Conservation (phyloP, 345 rosid species). For the Salix purpurea region DNA sequence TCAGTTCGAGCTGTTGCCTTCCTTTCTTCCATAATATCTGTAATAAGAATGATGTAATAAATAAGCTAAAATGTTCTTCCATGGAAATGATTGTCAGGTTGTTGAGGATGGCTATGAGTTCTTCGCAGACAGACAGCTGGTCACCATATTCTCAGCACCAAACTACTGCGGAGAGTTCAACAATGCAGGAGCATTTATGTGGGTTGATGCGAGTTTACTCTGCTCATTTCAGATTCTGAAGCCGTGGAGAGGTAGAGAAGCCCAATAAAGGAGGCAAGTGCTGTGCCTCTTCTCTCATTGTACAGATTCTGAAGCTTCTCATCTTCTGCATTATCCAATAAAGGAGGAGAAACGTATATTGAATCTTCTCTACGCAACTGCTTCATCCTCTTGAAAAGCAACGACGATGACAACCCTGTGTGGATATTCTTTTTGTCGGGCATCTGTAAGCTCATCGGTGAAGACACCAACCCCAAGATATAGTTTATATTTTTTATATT, state of each 20-base stretch:
- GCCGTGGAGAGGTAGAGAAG: constrained; percentile 8
- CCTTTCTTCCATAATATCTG: neutral
- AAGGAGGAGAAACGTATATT: neutral
- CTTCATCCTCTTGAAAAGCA: too few relatives aligned
- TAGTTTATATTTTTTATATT: too few relatives aligned
- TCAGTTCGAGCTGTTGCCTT: neutral
- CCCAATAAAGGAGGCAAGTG: neutral
- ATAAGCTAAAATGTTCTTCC: neutral
- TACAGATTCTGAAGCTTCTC: neutral
- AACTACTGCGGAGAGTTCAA: constrained; percentile 25
- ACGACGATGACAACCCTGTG: too few relatives aligned
- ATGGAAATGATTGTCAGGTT: constrained; percentile 1
- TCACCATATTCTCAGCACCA: constrained; percentile 19
- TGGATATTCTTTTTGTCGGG: neutral
- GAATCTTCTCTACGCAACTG: too few relatives aligned
- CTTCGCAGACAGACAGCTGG: constrained; percentile 25
- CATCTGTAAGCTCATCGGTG: neutral
- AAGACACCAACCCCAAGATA: too few relatives aligned
- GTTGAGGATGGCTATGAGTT: constrained; percentile 24
- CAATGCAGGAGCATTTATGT: constrained; percentile 25
- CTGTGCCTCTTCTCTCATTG: neutral
- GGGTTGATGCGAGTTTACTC: constrained; percentile 19
- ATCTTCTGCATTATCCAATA: too few relatives aligned
- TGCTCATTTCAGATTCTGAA: constrained; percentile 26
- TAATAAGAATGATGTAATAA: neutral